These are phyloP conservation scores for Gaertneriomyces semiglobifer DNA, from an alignment of 192 early-diverging fungal species.

Conservation along the genomic window DNA sequence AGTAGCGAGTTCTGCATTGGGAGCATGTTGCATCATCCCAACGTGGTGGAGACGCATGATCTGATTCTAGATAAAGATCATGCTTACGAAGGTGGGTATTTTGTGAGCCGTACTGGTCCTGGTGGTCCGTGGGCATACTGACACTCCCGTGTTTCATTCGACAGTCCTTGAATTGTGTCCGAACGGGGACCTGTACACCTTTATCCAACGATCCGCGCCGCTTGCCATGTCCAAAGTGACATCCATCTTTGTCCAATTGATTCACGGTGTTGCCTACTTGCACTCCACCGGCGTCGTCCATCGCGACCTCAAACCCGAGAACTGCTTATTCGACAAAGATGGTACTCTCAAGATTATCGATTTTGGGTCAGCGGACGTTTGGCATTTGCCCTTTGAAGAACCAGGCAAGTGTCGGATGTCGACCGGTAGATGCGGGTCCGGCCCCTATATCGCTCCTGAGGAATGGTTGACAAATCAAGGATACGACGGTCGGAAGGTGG, in stretches of 20 bases:
- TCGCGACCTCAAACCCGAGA: conserved; percentile 66
- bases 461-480: conserved; percentile 54
- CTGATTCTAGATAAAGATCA: conserved; percentile 18
- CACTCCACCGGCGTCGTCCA: conserved; percentile 90
- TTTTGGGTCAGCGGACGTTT: conserved; percentile 95
- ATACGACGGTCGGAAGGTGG: conserved; percentile 81
- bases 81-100: background rate
- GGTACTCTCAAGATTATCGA: conserved; percentile 85
- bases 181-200: conserved; percentile 80
- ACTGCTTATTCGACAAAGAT: conserved; percentile 71
- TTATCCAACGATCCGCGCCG: conserved; percentile 54
- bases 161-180: conserved; percentile 81
- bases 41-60: conserved; percentile 25
- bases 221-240: conserved; percentile 4
- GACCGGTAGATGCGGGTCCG: conserved; percentile 80
- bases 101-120: conserved; percentile 2
- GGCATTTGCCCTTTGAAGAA: conserved; percentile 71
- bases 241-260: conserved; percentile 84
- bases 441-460: conserved; percentile 95
- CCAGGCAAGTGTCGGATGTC: conserved; percentile 56
- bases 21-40: conserved; percentile 21
- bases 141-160: too few species aligned
- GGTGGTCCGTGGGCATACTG: too few species aligned
- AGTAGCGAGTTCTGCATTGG: conserved; percentile 21
- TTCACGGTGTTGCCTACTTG: conserved; percentile 78